phyloP scores from a whole-genome alignment of 176 grass and related monocot genomes.

The Leersia perrieri region DNA sequence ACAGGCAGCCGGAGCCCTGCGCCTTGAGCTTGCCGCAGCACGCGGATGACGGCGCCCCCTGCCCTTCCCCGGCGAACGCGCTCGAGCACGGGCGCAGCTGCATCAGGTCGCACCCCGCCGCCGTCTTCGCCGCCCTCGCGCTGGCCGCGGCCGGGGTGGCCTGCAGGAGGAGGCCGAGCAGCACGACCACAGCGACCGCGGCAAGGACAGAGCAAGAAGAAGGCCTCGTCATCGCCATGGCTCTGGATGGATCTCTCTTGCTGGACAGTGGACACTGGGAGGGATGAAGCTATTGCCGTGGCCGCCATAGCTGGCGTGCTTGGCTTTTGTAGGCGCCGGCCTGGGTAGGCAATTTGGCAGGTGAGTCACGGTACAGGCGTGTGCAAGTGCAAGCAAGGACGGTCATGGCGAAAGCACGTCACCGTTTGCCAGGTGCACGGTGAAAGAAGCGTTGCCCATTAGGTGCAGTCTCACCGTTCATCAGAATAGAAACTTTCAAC shows the following conservation, averaged over 20 bases:
- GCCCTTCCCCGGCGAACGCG: conserved; percentile 40
- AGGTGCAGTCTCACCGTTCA: neutral
- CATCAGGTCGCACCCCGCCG: conserved; percentile 50
- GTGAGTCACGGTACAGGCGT: conserved; percentile 26
- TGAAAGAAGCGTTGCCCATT: neutral
- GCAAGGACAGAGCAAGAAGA: neutral
- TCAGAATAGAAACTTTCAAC: neutral
- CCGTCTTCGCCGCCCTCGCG: conserved; percentile 9
- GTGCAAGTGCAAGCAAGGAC: neutral
- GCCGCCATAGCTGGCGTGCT: neutral
- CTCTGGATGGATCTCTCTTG: neutral
- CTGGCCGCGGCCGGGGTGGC: neutral
- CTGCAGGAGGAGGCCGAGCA: neutral
- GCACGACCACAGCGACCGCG: neutral
- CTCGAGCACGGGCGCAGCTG: conserved; percentile 59
- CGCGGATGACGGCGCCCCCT: conserved; percentile 27
- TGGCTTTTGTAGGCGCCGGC: conserved; percentile 5
- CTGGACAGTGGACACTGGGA: neutral
- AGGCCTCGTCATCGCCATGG: conserved; percentile 9
- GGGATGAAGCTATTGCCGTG: neutral
- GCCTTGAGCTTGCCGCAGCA: conserved; percentile 65
- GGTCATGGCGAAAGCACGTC: neutral
- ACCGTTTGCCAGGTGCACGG: neutral
- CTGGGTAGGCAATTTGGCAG: neutral
- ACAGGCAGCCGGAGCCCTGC: conserved; percentile 62